Base-by-base conservation (phyloP, 208 protist species). In the Leishmania amazonensis region DNA sequence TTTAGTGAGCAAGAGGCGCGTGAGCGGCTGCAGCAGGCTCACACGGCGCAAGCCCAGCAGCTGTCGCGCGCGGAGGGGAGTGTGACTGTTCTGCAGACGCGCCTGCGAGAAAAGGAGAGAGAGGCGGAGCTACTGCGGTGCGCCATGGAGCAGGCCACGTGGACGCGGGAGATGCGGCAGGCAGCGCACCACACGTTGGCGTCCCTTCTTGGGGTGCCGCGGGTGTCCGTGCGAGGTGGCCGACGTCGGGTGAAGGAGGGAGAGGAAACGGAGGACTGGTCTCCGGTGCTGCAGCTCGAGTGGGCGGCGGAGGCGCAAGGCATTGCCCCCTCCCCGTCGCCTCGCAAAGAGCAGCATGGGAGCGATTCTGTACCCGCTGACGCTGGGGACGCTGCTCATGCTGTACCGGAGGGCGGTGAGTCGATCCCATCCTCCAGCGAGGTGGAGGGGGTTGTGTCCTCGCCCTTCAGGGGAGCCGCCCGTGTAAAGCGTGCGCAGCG, bases 81-180 rank as follows among this genome's bases (percentile, higher is more conserved):
- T 6, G 62, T 83, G 19, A 73, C 81, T 40, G 45, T 85, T 35
- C 75, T 91, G 28, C 76, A 88, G 31, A 71, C 81, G 38, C 76
- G 70, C 31, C 70, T 90, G 42, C 77, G 73, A 15, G 89, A 91
- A 76, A 74, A 84, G 38, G 90, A 92, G 78, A 76, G 83, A 24
- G 90, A 94, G 83, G 83, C 83, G 53, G 92, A 95, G 85, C 68
- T 80, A 49, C 86, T 88, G 81, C 87, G 87, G 60, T 89, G 82
- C 42, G 81, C 77, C 60, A 84, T 89, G 62, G 89, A 93, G 83
- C 80, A 87, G 42, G 76, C 81, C 47, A 70, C 83, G 71, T 89
- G 86, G 92, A 79, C 84, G 67, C 70, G 70, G 1, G 83, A 85
- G 78, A 70, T 80, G 60, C 71, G 49, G 35, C 72, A 76, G 58